Conservation (phyloP, 164 flowering plant species). For the Dillenia turbinata region DNA sequence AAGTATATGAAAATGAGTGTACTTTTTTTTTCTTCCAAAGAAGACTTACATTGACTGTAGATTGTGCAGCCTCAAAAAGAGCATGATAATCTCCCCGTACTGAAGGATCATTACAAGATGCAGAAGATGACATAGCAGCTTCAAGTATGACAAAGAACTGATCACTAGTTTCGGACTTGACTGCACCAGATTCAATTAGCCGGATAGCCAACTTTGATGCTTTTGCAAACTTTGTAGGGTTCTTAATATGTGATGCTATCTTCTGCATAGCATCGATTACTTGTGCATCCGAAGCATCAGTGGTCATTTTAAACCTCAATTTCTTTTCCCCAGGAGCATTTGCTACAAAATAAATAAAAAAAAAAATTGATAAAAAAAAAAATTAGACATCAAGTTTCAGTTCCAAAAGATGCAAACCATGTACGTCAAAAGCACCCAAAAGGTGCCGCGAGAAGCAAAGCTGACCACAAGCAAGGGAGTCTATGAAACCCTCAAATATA, state of each 20-base stretch:
- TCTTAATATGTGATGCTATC: slow-evolving; percentile 80
- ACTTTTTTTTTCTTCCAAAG: too few species aligned
- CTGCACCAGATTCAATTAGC: slow-evolving; percentile 83
- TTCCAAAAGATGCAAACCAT: too few species aligned
- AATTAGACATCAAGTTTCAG: too few species aligned
- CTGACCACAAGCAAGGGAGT: too few species aligned
- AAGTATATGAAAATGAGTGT: too few species aligned
- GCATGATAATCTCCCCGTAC: slow-evolving; percentile 79
- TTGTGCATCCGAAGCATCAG: slow-evolving; percentile 82
- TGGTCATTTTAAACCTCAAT: slow-evolving; percentile 72
- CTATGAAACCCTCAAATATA: too few species aligned
- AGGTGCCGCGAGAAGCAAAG: too few species aligned
- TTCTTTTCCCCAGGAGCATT: slow-evolving; percentile 51
- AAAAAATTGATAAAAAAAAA: too few species aligned
- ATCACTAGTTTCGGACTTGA: slow-evolving; percentile 61
- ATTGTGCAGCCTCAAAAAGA: slow-evolving; percentile 74
- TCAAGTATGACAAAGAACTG: slow-evolving; percentile 77
- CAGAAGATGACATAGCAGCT: slow-evolving; percentile 73
- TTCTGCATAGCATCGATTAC: slow-evolving; percentile 90
- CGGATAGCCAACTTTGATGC: slow-evolving; percentile 96
- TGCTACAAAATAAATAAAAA: slow-evolving; percentile 3
- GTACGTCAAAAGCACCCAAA: too few species aligned
- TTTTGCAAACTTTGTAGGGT: slow-evolving; percentile 65
- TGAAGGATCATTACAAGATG: slow-evolving; percentile 64
- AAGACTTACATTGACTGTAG: slow-evolving; percentile 50